Base-by-base conservation (phyloP, 2,329 filamentous ascomycete genomes). In the Cadophora malorum region DNA sequence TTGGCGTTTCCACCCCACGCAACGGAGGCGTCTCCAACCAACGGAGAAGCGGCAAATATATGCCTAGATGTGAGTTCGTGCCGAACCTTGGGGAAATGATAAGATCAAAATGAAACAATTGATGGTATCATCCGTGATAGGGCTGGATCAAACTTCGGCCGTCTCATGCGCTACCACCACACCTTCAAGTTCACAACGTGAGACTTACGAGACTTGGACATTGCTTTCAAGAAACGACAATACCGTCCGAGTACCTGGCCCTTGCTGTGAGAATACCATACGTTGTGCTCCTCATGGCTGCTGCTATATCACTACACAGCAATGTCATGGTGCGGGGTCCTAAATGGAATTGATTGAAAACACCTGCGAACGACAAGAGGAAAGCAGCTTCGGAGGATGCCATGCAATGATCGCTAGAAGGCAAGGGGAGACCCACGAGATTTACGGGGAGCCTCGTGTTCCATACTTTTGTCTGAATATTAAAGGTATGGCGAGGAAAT, bases 161-260 rank as follows among this genome's bases (percentile, higher is more conserved):
- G 33, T 28, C 21, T 4, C 35, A 23, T 64, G 62, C 62, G 21
- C 31, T 35, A 12, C 33, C 45, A 41, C 50, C 58, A 66, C 33
- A 61, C 47, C 14, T 49, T 4, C 6, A n/a, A 49, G 8, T 5
- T 49, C 3, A 16, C 21, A 21, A 58, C 50, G 33, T 9, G 21
- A 10, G 19, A 19, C 19, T 19, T 53, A 35, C 35, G 45, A 28
- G 52, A 38, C 25, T 59, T 49, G 14, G 47, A 35, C 49, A 55
- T 38, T n/a, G 25, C 56, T 21, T 56, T n/a, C 12, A 28, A 52
- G 35, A 16, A 16, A 63, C 28, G 14, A 25, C 10, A 7, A 35
- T 58, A n/a, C 38, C 33, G 33, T 28, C 66, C 66, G 66, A 64
- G 9, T 67, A 67, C 55, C 66, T 52, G 66, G 63, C 58, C 49